phyloP scores from a whole-genome alignment of 2,329 filamentous ascomycete genomes.

The Monilinia laxa region DNA sequence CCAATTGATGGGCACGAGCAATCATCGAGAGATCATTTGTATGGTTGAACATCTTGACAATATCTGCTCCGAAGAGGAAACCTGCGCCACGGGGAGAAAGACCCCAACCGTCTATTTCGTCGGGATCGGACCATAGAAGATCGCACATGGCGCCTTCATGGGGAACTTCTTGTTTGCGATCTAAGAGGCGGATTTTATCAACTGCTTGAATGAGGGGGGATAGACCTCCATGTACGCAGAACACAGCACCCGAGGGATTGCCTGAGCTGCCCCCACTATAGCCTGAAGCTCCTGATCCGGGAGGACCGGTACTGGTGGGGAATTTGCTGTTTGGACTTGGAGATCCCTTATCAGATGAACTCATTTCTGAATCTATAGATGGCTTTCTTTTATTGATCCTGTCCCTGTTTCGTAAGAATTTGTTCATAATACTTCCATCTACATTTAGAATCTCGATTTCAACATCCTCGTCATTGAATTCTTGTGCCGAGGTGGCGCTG shows the following conservation, averaged over 20 bases:
- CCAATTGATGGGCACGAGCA: conserved; percentile 90
- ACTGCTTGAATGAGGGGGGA: conserved; percentile 89
- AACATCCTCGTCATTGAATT: conserved; percentile 65
- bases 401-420: conserved; percentile 57
- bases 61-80: conserved; percentile 92
- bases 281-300: conserved; percentile 76
- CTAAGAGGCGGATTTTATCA: conserved; percentile 91
- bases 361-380: conserved; percentile 43
- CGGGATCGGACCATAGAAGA: conserved; percentile 94
- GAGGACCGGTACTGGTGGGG: conserved; percentile 62
- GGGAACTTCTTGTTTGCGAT: conserved; percentile 96
- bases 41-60: conserved; percentile 95
- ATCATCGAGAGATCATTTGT: conserved; percentile 89
- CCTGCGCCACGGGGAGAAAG: conserved; percentile 75
- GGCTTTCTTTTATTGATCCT: conserved; percentile 36
- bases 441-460: conserved; percentile 94
- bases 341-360: conserved; percentile 38
- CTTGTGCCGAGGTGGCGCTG: conserved; percentile 47
- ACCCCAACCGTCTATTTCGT: conserved; percentile 97
- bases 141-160: conserved; percentile 99
- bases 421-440: conserved; percentile 73
- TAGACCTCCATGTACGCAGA: conserved; percentile 93
- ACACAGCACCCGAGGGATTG: conserved; percentile 75
- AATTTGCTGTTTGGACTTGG: conserved; percentile 41
- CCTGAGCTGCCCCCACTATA: conserved; percentile 62